phyloP scores from a whole-genome alignment of 495 filamentous ascomycete species.

The Oidiodendron maius region DNA sequence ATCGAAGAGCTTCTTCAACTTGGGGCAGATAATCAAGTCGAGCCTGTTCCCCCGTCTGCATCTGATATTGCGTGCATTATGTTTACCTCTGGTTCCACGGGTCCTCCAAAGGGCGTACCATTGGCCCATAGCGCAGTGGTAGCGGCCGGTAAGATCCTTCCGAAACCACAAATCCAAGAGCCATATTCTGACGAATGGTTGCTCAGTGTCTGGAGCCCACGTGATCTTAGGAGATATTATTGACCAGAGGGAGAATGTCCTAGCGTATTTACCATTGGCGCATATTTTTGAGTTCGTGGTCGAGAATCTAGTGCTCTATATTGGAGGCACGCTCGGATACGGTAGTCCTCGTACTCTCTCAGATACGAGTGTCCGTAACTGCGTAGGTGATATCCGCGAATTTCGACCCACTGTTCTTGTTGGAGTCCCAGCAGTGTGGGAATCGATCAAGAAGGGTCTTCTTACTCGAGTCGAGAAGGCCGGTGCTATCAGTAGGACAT shows the following conservation, averaged over 20 bases:
- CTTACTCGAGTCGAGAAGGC: conserved; percentile 72
- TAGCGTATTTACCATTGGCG: conserved; percentile 87
- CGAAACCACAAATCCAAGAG: neutral
- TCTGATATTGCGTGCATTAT: conserved; percentile 96
- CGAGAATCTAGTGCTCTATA: conserved; percentile 82
- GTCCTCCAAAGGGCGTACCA: conserved; percentile 89
- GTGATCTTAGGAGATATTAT: conserved; percentile 79
- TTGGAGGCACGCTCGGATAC: conserved; percentile 94
- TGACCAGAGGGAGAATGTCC: conserved; percentile 74
- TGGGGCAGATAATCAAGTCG: conserved; percentile 74
- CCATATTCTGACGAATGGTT: too few relatives aligned
- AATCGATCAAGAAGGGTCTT: conserved; percentile 96
- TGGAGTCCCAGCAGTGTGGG: conserved; percentile 97
- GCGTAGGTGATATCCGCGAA: conserved; percentile 90
- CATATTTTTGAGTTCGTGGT: conserved; percentile 97
- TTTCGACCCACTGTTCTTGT: conserved; percentile 86
- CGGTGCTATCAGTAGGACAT: conserved; percentile 59
- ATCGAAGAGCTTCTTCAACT: conserved; percentile 76
- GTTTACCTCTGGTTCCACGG: conserved; percentile 98
- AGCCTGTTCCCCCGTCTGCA: conserved; percentile 68
- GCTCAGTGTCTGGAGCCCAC: conserved; percentile 73
- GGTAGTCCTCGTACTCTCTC: conserved; percentile 87
- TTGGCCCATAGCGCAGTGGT: conserved; percentile 84
- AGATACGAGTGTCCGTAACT: conserved; percentile 80
- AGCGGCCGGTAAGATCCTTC: conserved; percentile 60